phyloP scores from a whole-genome alignment of 2,329 filamentous ascomycete genomes.

The Drechmeria coniospora region DNA sequence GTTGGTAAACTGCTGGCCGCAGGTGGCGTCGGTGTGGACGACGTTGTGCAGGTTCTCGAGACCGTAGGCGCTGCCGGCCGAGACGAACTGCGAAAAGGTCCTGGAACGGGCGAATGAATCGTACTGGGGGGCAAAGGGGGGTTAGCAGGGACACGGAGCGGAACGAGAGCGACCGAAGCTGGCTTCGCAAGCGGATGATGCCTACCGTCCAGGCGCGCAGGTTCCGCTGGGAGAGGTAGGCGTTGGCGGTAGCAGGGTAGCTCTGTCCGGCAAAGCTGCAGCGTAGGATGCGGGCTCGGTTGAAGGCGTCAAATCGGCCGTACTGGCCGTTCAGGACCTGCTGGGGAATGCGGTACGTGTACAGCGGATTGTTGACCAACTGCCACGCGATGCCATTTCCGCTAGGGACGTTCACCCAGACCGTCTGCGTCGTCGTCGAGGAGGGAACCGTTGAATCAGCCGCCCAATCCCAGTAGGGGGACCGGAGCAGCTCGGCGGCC shows the following conservation, averaged over 20 bases:
- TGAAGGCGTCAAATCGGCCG: slow-evolving; percentile 14
- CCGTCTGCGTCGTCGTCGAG: slow-evolving; percentile 17
- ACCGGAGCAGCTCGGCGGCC: slow-evolving; percentile 29
- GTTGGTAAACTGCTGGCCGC: slow-evolving; percentile 24
- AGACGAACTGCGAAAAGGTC: slow-evolving; percentile 19
- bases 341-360: slow-evolving; percentile 32
- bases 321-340: slow-evolving; percentile 22
- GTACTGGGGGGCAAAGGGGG: slow-evolving; percentile 20
- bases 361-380: slow-evolving; percentile 34
- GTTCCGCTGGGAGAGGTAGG: slow-evolving; percentile 13
- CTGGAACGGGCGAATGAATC: slow-evolving; percentile 21
- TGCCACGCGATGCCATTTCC: slow-evolving; percentile 14
- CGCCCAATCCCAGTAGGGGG: slow-evolving; percentile 43
- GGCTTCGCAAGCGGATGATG: too few species aligned
- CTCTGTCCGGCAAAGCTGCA: slow-evolving; percentile 20
- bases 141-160: too few species aligned
- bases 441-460: slow-evolving; percentile 23
- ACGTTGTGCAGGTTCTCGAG: slow-evolving; percentile 27
- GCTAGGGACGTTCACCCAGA: slow-evolving; percentile 24
- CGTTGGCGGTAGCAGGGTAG: slow-evolving; percentile 25
- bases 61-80: slow-evolving; percentile 19
- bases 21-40: slow-evolving; percentile 23
- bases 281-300: slow-evolving; percentile 22
- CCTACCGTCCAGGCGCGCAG: slow-evolving; percentile 27
- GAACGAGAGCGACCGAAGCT: too few species aligned